A percentile compares a stretch with the other conserved stretches of the same genome.
phyloP scores from a whole-genome alignment of 2,329 filamentous ascomycete species.

The Fusarium sp. region DNA sequence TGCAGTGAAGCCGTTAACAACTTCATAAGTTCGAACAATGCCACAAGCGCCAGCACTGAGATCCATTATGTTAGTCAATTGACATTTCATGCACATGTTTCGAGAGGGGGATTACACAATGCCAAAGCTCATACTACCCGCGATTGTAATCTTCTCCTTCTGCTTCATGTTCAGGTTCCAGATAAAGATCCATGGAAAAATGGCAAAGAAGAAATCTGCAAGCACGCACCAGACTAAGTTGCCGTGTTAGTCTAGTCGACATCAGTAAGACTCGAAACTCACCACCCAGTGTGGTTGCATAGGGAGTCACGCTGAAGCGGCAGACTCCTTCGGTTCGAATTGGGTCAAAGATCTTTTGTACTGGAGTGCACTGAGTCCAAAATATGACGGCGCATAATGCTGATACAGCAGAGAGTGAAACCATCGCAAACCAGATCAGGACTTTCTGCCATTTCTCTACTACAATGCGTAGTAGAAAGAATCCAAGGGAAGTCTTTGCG shows the following conservation, averaged over 20 bases:
- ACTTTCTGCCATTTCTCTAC: slow-evolving; percentile 50
- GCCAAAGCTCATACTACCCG: slow-evolving; percentile 56
- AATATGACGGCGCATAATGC: slow-evolving; percentile 10
- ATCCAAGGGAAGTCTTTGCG: slow-evolving; percentile 53
- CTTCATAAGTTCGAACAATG: slow-evolving; percentile 30
- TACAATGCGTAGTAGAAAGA: slow-evolving; percentile 55
- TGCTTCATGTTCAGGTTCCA: slow-evolving; percentile 58
- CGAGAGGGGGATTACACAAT: slow-evolving; percentile 49
- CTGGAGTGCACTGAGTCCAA: slow-evolving; percentile 30
- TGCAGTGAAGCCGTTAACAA: slow-evolving; percentile 23
- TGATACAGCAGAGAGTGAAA: slow-evolving; percentile 15
- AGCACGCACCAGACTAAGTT: slow-evolving; percentile 41
- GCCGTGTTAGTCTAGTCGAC: not conserved
- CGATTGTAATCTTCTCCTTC: slow-evolving; percentile 57
- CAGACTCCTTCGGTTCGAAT: slow-evolving; percentile 13
- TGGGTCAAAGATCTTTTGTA: slow-evolving; percentile 25
- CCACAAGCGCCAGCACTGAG: slow-evolving; percentile 33
- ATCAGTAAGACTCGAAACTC: not conserved
- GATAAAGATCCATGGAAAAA: slow-evolving; percentile 58
- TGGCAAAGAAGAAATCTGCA: slow-evolving; percentile 55
- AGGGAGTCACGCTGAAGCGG: slow-evolving; percentile 15
- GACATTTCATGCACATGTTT: no score
- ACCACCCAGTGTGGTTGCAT: slow-evolving; percentile 32
- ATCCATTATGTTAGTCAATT: not conserved
- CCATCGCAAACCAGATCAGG: slow-evolving; percentile 50